These are phyloP conservation scores for Aureococcus anophagefferens DNA, from an alignment of 108 stramenopile genomes.

Conservation along the genomic window DNA sequence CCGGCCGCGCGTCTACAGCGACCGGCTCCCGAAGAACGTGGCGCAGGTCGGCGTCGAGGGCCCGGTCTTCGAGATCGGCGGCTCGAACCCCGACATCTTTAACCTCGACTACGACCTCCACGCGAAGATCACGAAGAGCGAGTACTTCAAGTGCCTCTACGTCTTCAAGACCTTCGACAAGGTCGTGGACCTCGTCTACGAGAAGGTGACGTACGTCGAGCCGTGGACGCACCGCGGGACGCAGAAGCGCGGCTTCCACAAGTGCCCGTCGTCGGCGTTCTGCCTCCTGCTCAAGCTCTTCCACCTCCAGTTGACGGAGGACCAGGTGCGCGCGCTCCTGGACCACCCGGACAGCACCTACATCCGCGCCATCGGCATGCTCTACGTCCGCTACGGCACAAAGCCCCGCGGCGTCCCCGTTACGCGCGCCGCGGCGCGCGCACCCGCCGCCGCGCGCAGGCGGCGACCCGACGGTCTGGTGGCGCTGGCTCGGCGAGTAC, in stretches of 20 bases:
- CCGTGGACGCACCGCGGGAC: not conserved
- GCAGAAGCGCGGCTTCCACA: not conserved
- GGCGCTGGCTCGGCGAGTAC: not conserved
- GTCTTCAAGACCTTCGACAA: constrained; percentile 1
- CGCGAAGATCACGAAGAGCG: not conserved
- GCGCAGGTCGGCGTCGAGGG: not conserved
- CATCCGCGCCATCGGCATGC: not conserved
- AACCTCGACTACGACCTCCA: not conserved
- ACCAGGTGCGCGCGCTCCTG: not conserved
- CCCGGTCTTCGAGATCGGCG: not conserved
- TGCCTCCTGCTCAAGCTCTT: not conserved
- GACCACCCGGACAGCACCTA: not conserved
- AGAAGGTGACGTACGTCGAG: not conserved
- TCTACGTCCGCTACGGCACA: not conserved
- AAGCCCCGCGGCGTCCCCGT: not conserved
- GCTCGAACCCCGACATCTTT: not conserved
- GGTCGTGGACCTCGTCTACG: not conserved
- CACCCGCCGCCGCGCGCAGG: too few relatives aligned
- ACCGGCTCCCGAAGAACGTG: not conserved
- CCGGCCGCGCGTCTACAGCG: not conserved
- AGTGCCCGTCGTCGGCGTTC: not conserved
- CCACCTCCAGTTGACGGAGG: not conserved
- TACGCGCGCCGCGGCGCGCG: too few relatives aligned
- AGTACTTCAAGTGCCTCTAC: not conserved
- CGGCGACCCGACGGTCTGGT: not conserved